phyloP scores from a whole-genome alignment of 2,329 filamentous ascomycete species.

The Microdochium paspali region DNA sequence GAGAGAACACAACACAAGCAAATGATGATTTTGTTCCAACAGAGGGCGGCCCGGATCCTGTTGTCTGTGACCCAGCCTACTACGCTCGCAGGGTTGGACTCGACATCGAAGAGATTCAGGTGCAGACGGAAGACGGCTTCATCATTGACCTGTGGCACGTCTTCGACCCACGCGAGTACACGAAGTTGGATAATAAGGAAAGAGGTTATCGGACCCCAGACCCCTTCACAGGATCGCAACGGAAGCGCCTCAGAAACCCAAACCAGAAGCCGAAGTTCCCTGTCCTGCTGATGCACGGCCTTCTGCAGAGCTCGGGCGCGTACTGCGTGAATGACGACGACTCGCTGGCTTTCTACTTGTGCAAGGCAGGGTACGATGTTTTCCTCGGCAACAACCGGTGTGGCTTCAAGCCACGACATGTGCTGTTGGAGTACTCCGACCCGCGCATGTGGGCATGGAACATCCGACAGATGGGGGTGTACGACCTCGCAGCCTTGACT shows the following conservation, averaged over 20 bases:
- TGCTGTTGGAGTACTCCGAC: slow-evolving; percentile 59
- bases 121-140: slow-evolving; percentile 91
- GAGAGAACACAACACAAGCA: slow-evolving; percentile 27
- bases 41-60: slow-evolving; percentile 70
- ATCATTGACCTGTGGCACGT: slow-evolving; percentile 84
- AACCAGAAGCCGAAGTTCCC: slow-evolving; percentile 59
- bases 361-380: slow-evolving; percentile 87
- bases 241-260: slow-evolving; percentile 24
- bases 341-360: slow-evolving; percentile 83
- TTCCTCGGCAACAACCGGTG: slow-evolving; percentile 94
- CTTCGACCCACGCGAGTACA: slow-evolving; percentile 71
- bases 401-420: slow-evolving; percentile 72
- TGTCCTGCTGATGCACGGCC: slow-evolving; percentile 76
- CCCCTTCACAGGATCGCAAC: slow-evolving; percentile 42
- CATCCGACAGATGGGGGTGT: slow-evolving; percentile 84
- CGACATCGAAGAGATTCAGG: slow-evolving; percentile 72
- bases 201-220: slow-evolving; percentile 48
- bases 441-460: slow-evolving; percentile 97
- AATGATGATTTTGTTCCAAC: slow-evolving; percentile 58
- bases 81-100: slow-evolving; percentile 83
- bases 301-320: slow-evolving; percentile 79
- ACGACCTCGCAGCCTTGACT: slow-evolving; percentile 75
- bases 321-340: slow-evolving; percentile 88
- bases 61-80: slow-evolving; percentile 72
- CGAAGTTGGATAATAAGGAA: slow-evolving; percentile 35